Evolutionary conservation across 441 rosid species (phyloP), one percentile per base, ranked within the genome.

Genomic region (Omphalea diandra): DNA sequence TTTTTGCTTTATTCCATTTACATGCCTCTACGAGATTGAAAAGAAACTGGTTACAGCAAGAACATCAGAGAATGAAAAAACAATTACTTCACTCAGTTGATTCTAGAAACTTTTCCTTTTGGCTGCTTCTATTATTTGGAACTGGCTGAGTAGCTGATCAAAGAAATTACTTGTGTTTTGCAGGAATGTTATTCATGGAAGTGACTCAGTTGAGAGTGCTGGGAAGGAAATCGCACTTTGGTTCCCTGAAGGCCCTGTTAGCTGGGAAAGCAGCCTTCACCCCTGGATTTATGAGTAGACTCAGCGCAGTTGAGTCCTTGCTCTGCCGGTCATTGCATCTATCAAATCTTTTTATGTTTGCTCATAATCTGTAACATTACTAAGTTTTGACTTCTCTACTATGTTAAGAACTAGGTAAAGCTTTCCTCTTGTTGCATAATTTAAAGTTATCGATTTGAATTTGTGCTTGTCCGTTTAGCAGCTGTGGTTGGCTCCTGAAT

Each of bases 161-260:
- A 36, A 60, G 43, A 22, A 41, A 70, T 57, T 46, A 35, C 2
- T 46, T 33, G 14, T 17, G 32, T 26, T 20, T 50, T 77, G 80
- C 84, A 90, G 98, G 84, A 94, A 94, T 64, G 87, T 94, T n/a
- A 91, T 94, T 56, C 98, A 94, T 1, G 98, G 98, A 49, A 91
- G 97, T 50, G 98, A 94, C 71, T 73, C 98, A 0, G 90, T 91
- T 4, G 91, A 85, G 74, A 94, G 94, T 70, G 97, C 88, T 1
- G 72, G 76, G 65, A 94, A 91, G 78, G 98, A 94, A 76, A 89
- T 94, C 59, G 95, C 86, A 0, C 76, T 94, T 75, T 94, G 98
- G 98, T 94, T 94, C 80, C 93, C 97, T 0, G 97, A 94, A 31
- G 88, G 90, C 22, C 85, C 87, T 33, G 87, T 83, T 18, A 77